A percentile compares a stretch with the other conserved stretches of the same genome.
These are phyloP conservation scores for Suillus weaverae DNA, from an alignment of 768 basidiomycete genomes.

Conservation along the genomic window DNA sequence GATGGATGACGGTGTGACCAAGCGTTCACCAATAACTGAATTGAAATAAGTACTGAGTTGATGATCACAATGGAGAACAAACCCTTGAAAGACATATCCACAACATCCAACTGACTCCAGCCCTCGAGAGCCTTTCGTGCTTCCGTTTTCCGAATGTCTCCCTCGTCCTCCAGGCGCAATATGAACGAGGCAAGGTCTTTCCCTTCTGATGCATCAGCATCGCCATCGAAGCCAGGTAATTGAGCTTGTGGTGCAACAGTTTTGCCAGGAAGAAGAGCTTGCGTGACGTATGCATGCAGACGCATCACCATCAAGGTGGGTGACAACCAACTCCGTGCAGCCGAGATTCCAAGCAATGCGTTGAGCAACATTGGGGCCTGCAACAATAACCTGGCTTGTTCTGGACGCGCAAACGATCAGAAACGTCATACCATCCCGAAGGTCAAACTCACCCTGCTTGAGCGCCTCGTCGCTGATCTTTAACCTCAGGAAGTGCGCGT, in stretches of 20 bases:
- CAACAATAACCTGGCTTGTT: constrained; percentile 69
- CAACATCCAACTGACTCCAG: constrained; percentile 78
- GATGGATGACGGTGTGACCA: constrained; percentile 85
- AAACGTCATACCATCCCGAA: not conserved
- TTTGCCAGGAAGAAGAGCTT: constrained; percentile 72
- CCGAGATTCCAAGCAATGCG: constrained; percentile 78
- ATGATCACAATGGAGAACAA: constrained; percentile 13
- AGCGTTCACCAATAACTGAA: constrained; percentile 85
- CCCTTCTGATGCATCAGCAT: constrained; percentile 35
- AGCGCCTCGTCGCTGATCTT: constrained; percentile 51
- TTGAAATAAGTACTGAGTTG: constrained; percentile 9
- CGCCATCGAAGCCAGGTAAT: constrained; percentile 67
- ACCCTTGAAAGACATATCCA: constrained; percentile 88
- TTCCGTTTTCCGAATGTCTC: constrained; percentile 36
- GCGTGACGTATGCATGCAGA: constrained; percentile 78
- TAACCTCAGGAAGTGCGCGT: constrained; percentile 80
- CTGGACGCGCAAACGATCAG: constrained; percentile 38
- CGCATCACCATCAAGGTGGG: constrained; percentile 80
- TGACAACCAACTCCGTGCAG: constrained; percentile 86
- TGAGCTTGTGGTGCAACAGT: constrained; percentile 57
- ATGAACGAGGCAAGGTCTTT: constrained; percentile 48
- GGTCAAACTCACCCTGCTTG: constrained; percentile 55
- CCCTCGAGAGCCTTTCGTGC: constrained; percentile 58
- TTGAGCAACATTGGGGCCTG: constrained; percentile 72
- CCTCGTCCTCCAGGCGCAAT: constrained; percentile 48